Percentiles rank a stretch among this genome's conserved stretches.
Conservation (phyloP, 1,284 basidiomycete species). For the Grifola frondosa region DNA sequence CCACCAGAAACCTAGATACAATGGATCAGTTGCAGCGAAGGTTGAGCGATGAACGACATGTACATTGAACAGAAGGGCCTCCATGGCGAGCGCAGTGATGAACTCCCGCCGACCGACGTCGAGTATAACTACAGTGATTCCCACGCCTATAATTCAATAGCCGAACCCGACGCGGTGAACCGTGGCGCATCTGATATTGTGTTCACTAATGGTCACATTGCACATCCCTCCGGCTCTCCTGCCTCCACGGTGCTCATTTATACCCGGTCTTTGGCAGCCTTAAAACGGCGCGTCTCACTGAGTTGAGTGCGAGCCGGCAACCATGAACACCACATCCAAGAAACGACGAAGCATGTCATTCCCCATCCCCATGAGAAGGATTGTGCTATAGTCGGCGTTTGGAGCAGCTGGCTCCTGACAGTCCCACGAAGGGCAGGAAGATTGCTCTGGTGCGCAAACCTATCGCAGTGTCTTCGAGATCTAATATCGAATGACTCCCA, state of each 20-base stretch:
- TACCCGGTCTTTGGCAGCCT: too few relatives aligned
- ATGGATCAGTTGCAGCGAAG: constrained; percentile 19
- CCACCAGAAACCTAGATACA: constrained; percentile 68
- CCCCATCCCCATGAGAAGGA: constrained; percentile 51
- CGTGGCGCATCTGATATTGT: too few relatives aligned
- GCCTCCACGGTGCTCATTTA: too few relatives aligned
- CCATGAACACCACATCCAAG: constrained; percentile 25
- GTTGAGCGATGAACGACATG: constrained; percentile 24
- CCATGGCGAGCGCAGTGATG: constrained; percentile 50
- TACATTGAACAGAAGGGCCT: constrained; percentile 88
- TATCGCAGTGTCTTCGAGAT: constrained; percentile 1
- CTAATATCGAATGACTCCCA: constrained; percentile 4
- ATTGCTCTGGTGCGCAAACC: constrained; percentile 63
- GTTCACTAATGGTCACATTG: too few relatives aligned
- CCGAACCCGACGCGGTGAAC: too few relatives aligned
- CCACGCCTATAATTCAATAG: constrained; percentile 13
- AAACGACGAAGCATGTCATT: constrained; percentile 53
- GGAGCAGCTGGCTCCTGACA: constrained; percentile 54
- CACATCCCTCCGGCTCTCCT: too few relatives aligned
- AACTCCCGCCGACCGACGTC: constrained; percentile 6
- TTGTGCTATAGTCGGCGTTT: constrained; percentile 59
- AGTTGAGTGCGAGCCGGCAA: too few relatives aligned
- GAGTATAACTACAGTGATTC: constrained; percentile 11
- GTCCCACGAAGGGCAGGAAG: constrained; percentile 53
- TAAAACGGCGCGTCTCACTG: too few relatives aligned